Conservation (phyloP, 2,329 filamentous ascomycete genomes). For the Berkeleyomyces basicola region DNA sequence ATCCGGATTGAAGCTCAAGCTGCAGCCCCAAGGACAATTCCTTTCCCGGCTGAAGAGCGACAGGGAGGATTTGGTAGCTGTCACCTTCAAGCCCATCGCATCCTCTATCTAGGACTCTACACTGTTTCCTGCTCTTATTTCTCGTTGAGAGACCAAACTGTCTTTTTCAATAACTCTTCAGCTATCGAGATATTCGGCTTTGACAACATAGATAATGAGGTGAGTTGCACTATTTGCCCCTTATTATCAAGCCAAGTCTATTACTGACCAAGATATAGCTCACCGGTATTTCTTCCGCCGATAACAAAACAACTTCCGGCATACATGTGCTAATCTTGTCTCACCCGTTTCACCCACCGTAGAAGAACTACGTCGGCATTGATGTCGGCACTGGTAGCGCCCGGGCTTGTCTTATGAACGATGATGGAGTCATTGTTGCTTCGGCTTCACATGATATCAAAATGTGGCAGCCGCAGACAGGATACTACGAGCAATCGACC, state of each 20-base stretch:
- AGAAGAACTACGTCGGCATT: constrained; percentile 61
- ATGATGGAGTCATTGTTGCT: constrained; percentile 70
- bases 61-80: not conserved
- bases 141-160: not conserved
- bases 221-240: not conserved
- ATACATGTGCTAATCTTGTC: not conserved
- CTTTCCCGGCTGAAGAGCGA: not conserved
- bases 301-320: not conserved
- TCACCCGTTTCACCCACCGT: not conserved
- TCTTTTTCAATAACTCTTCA: not conserved
- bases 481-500: constrained; percentile 91
- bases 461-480: constrained; percentile 61
- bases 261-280: not conserved
- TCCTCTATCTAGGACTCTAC: not conserved
- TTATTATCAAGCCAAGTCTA: not conserved
- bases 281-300: not conserved
- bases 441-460: constrained; percentile 61
- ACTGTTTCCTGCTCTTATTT: not conserved
- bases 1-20: not conserved
- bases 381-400: constrained; percentile 95
- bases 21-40: not conserved
- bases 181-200: not conserved
- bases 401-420: constrained; percentile 87
- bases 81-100: not conserved
- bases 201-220: not conserved